Evolutionary conservation across 768 basidiomycete species (phyloP).

Genomic region (Xanthoconium stramineum): DNA sequence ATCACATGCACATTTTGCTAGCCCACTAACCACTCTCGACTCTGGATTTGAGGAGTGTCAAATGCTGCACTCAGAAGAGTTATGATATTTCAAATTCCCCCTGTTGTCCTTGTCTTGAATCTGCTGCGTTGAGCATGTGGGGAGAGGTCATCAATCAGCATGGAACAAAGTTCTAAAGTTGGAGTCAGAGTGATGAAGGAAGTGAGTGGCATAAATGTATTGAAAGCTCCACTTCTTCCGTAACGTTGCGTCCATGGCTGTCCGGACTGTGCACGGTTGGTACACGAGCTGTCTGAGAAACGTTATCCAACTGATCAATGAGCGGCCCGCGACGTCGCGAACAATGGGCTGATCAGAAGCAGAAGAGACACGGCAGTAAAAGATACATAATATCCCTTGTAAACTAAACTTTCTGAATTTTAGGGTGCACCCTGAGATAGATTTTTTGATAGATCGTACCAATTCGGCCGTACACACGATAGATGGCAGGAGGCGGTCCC

Average conservation of each 20-base stretch:
- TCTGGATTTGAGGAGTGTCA: background rate
- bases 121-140: slow-evolving; percentile 12
- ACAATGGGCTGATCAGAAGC: slow-evolving; percentile 25
- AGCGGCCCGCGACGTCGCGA: background rate
- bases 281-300: slow-evolving; percentile 16
- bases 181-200: background rate
- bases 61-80: slow-evolving; percentile 15
- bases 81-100: slow-evolving; percentile 32
- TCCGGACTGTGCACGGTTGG: slow-evolving; percentile 4
- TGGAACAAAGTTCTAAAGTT: slow-evolving; percentile 14
- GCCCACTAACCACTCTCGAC: background rate
- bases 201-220: slow-evolving; percentile 1
- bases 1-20: background rate
- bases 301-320: slow-evolving; percentile 18
- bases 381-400: slow-evolving; percentile 32
- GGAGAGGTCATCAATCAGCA: background rate
- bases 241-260: slow-evolving; percentile 29
- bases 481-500: slow-evolving; percentile 9
- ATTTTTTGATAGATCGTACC: slow-evolving; percentile 14
- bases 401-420: slow-evolving; percentile 22
- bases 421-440: slow-evolving; percentile 33
- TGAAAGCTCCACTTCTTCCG: slow-evolving; percentile 16
- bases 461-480: slow-evolving; percentile 9
- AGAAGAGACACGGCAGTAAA: slow-evolving; percentile 17
- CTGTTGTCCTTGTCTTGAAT: slow-evolving; percentile 10